These are phyloP conservation scores for Przewalskia tangutica DNA, from an alignment of 257 asterid species.

Conservation along the genomic window DNA sequence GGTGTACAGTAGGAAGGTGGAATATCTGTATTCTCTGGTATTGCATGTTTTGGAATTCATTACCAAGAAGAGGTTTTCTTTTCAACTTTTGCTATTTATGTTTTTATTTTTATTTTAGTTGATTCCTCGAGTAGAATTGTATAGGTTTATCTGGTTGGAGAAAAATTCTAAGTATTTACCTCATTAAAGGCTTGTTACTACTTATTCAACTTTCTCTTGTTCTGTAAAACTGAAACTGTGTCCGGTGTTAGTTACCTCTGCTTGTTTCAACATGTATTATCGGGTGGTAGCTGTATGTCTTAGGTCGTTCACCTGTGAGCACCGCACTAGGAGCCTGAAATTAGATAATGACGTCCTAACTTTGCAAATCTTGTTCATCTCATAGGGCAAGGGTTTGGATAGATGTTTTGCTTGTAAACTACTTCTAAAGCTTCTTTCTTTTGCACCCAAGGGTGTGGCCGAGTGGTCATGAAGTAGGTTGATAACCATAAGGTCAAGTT, in stretches of 20 bases:
- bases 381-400: background rate
- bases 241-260: too few species aligned
- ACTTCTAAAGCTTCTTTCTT: background rate
- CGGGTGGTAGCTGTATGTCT: background rate
- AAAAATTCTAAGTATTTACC: background rate
- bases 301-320: background rate
- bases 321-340: background rate
- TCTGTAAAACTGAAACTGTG: background rate
- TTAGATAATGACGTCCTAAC: background rate
- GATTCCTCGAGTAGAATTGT: background rate
- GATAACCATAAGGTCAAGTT: too few species aligned
- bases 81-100: background rate
- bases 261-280: background rate
- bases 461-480: too few species aligned
- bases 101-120: background rate
- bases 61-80: slow-evolving; percentile 68
- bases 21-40: slow-evolving; percentile 80
- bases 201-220: background rate
- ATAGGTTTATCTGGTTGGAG: background rate
- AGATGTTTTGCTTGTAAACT: background rate
- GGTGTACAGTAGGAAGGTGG: slow-evolving; percentile 96
- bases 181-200: background rate
- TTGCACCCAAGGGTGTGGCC: too few species aligned
- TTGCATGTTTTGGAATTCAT: slow-evolving; percentile 79
- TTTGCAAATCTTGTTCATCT: background rate